Evolutionary conservation across 2,329 filamentous ascomycete genomes (phyloP), one percentile per base, ranked within the genome.

Genomic region (Colletotrichum chlorophyti): DNA sequence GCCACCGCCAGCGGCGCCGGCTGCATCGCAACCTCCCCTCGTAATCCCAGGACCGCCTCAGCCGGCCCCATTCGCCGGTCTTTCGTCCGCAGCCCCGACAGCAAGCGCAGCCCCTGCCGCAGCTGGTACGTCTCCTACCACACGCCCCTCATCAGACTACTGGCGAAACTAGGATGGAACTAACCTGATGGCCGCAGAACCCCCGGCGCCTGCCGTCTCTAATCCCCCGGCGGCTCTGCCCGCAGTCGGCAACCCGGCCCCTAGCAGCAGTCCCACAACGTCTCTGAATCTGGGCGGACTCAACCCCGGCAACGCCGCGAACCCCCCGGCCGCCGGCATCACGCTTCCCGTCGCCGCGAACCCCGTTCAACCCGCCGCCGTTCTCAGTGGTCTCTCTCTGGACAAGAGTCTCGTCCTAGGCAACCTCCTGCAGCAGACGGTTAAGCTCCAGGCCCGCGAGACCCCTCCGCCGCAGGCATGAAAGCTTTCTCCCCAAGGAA

Each of bases 341-440:
- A 53, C 58, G 19, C 47, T 45, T 2, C 51, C 64, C 3, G 61
- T 65, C 8, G 63, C 65, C 3, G 67, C 65, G 3, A 54, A 54
- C 42, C 43, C 66, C 8, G 61, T 31, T n/a, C 53, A 40, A 7
- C 58, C 63, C 12, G 61, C 58, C 24, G 55, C 63, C 14, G 64
- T 66, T 1, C 72, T 79, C 54, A 69, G 79, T 27, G 75, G 74
- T 8, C 54, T 80, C 57, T 71, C 68, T 6, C 68, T 82, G 43
- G 76, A 70, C 63, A 81, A 75, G 54, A 66, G 72, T 41, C 66
- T 82, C 37, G 70, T 77, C 46, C 67, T 83, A 10, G 80, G 79
- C 26, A 80, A 75, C 53, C 65, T 81, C 45, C 64, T 64, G 21
- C 52, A 64, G 37, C 57, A 62, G 45, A 61, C 60, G 14, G 41